Conservation (phyloP, 306 rosid genomes). For the Trifolium subterraneum region DNA sequence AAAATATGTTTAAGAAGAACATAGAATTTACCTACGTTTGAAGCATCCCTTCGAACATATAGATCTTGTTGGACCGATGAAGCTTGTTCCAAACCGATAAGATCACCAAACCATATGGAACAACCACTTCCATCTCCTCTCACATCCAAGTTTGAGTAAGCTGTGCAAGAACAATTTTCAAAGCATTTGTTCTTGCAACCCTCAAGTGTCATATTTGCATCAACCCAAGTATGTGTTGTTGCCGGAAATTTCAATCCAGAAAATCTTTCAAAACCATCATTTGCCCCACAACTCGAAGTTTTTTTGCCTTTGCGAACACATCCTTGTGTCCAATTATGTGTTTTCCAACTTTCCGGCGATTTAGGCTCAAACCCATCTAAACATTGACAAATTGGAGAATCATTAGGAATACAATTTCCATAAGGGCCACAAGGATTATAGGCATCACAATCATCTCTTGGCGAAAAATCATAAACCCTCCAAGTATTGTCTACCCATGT, state of each 20-base stretch:
- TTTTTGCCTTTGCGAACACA: slow-evolving; percentile 29
- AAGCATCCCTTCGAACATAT: slow-evolving; percentile 31
- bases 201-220: slow-evolving; percentile 3
- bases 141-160: not conserved
- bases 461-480: not conserved
- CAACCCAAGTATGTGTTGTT: slow-evolving; percentile 31
- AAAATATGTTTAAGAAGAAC: not conserved
- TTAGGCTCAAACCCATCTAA: slow-evolving; percentile 38
- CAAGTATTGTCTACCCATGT: slow-evolving; percentile 25
- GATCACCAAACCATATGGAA: slow-evolving; percentile 33
- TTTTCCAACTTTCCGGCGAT: not conserved
- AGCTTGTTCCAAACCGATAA: not conserved
- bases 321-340: slow-evolving; percentile 31
- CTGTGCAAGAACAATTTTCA: slow-evolving; percentile 33
- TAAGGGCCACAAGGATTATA: slow-evolving; percentile 40
- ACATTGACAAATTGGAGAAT: slow-evolving; percentile 33
- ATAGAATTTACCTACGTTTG: not conserved
- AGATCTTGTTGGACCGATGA: not conserved
- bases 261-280: slow-evolving; percentile 39
- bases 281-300: slow-evolving; percentile 20
- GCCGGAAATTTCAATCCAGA: slow-evolving; percentile 40
- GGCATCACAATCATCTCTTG: slow-evolving; percentile 25
- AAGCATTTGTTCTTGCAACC: slow-evolving; percentile 17
- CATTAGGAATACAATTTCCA: slow-evolving; percentile 20
- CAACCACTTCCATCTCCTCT: slow-evolving; percentile 25